phyloP scores from a whole-genome alignment of 2,329 filamentous ascomycete species.

The Stromatinia cepivora region DNA sequence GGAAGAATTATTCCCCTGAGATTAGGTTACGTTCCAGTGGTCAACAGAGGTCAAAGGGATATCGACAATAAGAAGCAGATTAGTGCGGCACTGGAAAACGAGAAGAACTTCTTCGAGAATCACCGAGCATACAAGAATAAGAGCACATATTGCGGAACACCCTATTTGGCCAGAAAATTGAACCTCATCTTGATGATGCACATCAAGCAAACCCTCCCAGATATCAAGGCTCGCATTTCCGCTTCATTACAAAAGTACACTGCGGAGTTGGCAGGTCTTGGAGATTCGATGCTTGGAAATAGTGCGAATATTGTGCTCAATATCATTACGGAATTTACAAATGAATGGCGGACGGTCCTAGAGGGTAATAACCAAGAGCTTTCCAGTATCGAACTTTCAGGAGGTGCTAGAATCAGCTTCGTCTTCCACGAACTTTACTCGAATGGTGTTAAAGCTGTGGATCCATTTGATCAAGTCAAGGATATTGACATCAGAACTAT shows the following conservation, averaged over 20 bases:
- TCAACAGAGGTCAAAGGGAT: conserved; percentile 96
- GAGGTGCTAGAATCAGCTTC: conserved; percentile 97
- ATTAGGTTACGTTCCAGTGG: conserved; percentile 93
- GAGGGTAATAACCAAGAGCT: conserved; percentile 97
- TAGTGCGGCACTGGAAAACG: conserved; percentile 82
- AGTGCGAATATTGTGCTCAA: conserved; percentile 95
- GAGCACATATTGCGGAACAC: conserved; percentile 96
- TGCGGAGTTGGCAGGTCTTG: conserved; percentile 76
- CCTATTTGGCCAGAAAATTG: conserved; percentile 92
- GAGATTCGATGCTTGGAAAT: conserved; percentile 94
- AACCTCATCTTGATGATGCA: conserved; percentile 99
- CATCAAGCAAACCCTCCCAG: conserved; percentile 98
- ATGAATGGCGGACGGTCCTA: conserved; percentile 93
- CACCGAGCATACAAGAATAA: conserved; percentile 99
- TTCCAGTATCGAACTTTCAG: conserved; percentile 90
- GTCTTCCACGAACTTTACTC: conserved; percentile 98
- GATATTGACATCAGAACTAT: conserved; percentile 97
- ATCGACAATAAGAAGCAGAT: conserved; percentile 99
- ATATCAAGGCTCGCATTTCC: conserved; percentile 97
- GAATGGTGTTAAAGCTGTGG: conserved; percentile 95
- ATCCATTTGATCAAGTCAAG: conserved; percentile 96
- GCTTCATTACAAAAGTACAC: conserved; percentile 91
- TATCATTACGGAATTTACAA: conserved; percentile 98
- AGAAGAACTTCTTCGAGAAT: conserved; percentile 97
- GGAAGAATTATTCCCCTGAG: conserved; percentile 95